Base-by-base conservation (phyloP, 2,329 filamentous ascomycete genomes). In the Exophiala lecanii-corni region DNA sequence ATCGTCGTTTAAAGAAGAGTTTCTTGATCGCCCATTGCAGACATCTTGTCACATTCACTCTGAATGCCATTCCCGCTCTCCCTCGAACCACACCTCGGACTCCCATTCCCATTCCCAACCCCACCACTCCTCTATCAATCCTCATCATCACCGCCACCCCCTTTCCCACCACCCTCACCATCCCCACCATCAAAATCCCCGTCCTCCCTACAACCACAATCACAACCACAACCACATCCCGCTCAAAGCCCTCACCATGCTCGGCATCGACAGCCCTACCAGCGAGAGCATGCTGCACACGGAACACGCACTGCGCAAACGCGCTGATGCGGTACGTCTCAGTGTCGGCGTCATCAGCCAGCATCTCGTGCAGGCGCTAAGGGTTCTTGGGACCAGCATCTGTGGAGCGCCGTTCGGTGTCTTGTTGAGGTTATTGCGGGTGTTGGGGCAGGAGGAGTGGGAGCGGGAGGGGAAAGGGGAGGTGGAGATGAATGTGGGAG, bases 301-400 rank as follows among this genome's bases (percentile, higher is more conserved):
- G 18, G 47, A 50, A 16, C 23, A 41, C 39, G 45, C 35, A 4
- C 39, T 51, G 9, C 28, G 39, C 4, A 37, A 33, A 28, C 31
- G 36, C n/a, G 43, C 39, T 6, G 33, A 19, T 9, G 36, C 42
- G 2, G 21, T 54, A 9, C 35, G 41, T 13, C 28, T 34, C 16
- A 35, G 37, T 13, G 39, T 51, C 18, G 31, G 36, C 7, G 41
- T 45, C 23, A 31, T 54, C 12, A 40, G 39, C 4, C 41, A 44
- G 38, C 20, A 25, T 9, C 37, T 54, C 35, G 35, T 51, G 12
- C 40, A 46, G 28, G 43, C 41, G 16, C 20, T 54, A 15, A 39
- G 51, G 25, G 51, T 48, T 5, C 36, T 21, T 53, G 50, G 50
- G 47, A 53, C 25, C 47, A 50, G 19, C 47, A 53, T 18, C 41